Base-by-base conservation (phyloP, 2,329 filamentous ascomycete genomes). In the Leptographium radiaticola region DNA sequence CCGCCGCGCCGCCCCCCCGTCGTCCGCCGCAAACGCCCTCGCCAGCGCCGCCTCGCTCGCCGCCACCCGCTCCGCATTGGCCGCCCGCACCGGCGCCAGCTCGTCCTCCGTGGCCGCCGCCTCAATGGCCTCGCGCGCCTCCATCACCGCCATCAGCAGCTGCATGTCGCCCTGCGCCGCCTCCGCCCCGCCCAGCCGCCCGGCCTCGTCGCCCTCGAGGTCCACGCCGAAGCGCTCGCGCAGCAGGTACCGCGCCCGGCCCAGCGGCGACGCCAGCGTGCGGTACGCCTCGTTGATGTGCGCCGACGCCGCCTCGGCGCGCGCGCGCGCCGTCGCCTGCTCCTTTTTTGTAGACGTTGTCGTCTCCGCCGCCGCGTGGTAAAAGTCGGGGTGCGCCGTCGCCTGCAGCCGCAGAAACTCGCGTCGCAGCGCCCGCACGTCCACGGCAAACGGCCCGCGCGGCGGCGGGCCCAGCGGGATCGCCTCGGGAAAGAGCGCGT, bases 251-350 rank as follows among this genome's bases (percentile, higher is more conserved):
- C 96, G 89, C n/a, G 91, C 90, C 30, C 93, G 81, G 49, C 80
- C 68, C 13, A 98, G 73, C 16, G 93, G 90, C 61, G 84, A 80
- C 50, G 79, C 73, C 0, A 98, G 78, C 3, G 90, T 95, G 63
- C 81, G 84, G 75, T 94, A 97, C 0, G 93, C 93, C 60, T 89
- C 84, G 74, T 97, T 97, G 67, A 97, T 90, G 31, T 80, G 77
- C 9, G 88, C 80, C 11, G 86, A 93, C n/a, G 83, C 73, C 0
- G 82, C 86, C 67, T 94, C 87, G 20, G 89, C 89, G 49, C 77
- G 63, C 31, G 61, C 55, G 65, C 70, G 61, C 59, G 63, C 58
- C 25, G 42, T n/a, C 16, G 10, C 11, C 7, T 39, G 7, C 36
- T 39, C 11, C 36, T 9, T 15, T 16, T 18, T 15, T 16, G 6